Conservation (phyloP, 1,284 basidiomycete species). For the Tylopilus orsonianus region DNA sequence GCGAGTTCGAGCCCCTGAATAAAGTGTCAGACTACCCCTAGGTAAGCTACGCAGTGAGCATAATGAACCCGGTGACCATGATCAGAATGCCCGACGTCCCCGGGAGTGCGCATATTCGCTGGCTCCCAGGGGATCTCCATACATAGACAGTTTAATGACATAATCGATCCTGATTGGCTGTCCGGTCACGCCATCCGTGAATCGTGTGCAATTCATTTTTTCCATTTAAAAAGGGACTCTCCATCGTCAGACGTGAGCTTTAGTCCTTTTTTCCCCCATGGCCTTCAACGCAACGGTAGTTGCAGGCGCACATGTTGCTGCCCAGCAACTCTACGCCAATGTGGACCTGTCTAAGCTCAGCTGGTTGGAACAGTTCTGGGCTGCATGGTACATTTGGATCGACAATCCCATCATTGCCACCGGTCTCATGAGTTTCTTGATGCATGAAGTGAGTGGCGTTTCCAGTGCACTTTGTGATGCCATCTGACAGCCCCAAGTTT, state of each 20-base stretch:
- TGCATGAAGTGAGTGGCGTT: conserved; percentile 79
- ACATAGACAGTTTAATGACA: neutral
- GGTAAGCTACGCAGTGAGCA: too few relatives aligned
- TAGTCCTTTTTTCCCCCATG: conserved; percentile 15
- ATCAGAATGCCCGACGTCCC: too few relatives aligned
- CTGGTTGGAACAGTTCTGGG: conserved; percentile 82
- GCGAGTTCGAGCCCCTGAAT: too few relatives aligned
- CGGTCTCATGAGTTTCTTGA: conserved; percentile 88
- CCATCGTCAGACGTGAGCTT: neutral
- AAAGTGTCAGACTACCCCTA: too few relatives aligned
- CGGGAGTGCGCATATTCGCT: too few relatives aligned
- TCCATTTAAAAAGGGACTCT: conserved; percentile 7
- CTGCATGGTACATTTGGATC: conserved; percentile 80
- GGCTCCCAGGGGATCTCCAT: too few relatives aligned
- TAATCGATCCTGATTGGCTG: conserved; percentile 23
- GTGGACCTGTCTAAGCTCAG: conserved; percentile 67
- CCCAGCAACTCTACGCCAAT: conserved; percentile 51
- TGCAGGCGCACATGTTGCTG: conserved; percentile 24
- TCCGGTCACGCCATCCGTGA: conserved; percentile 23
- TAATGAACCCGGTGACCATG: too few relatives aligned
- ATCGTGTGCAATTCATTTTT: conserved; percentile 12
- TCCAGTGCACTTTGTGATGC: neutral
- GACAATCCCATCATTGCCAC: conserved; percentile 94
- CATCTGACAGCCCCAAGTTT: conserved; percentile 47
- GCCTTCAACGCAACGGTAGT: conserved; percentile 39